Percentiles rank a stretch among this genome's conserved stretches.
Conservation (phyloP, 169 alveolate genomes). For the Eimeria sp. region DNA sequence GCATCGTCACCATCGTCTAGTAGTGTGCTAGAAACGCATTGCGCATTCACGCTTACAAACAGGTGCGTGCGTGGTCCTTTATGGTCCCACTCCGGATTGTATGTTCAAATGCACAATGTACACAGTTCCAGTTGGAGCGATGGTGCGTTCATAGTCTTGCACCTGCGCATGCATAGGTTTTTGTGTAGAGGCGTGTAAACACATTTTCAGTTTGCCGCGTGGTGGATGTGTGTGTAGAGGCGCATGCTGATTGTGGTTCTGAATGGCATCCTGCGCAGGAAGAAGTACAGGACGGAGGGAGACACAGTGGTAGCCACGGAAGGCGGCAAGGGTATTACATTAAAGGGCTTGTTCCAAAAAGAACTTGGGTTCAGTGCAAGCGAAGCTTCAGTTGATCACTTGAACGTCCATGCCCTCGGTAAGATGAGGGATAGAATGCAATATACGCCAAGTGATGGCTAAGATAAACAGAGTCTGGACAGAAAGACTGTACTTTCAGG, state of each 20-base stretch:
- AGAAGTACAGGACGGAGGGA: conserved; percentile 88
- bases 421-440: not conserved
- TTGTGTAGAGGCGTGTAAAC: not conserved
- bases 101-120: not conserved
- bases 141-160: not conserved
- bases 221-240: not conserved
- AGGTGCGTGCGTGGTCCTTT: not conserved
- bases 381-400: conserved; percentile 89
- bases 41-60: not conserved
- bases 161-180: not conserved
- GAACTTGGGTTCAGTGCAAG: conserved; percentile 88
- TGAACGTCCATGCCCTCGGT: conserved; percentile 93
- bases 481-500: not conserved
- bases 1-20: not conserved
- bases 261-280: conserved; percentile 77
- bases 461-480: not conserved
- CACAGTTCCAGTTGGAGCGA: not conserved
- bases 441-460: not conserved
- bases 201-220: not conserved
- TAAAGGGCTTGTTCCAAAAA: conserved; percentile 88
- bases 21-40: not conserved
- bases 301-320: conserved; percentile 87
- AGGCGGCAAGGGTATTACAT: conserved; percentile 85
- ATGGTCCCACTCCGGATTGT: not conserved
- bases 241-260: not conserved